phyloP scores from a whole-genome alignment of 768 basidiomycete species.

The Phylloporus scabripes region DNA sequence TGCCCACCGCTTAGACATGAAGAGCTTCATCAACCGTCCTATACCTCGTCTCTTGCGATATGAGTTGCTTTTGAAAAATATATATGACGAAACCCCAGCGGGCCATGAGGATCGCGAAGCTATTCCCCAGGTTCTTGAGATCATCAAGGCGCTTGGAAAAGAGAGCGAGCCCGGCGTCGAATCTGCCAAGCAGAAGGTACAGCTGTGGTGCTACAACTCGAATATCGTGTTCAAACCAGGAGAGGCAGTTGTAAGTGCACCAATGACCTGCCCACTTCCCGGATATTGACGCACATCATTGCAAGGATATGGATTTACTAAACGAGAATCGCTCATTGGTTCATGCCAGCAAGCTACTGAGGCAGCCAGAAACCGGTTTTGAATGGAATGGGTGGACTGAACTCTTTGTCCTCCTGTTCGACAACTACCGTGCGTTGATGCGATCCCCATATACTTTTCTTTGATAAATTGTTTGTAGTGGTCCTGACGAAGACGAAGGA shows the following conservation, averaged over 20 bases:
- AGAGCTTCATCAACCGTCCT: slow-evolving; percentile 87
- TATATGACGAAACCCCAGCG: slow-evolving; percentile 67
- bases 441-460: not conserved
- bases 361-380: slow-evolving; percentile 85
- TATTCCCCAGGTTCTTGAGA: slow-evolving; percentile 81
- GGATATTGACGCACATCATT: slow-evolving; percentile 1
- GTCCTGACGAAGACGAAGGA: slow-evolving; percentile 86
- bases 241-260: slow-evolving; percentile 51
- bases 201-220: slow-evolving; percentile 81
- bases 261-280: not conserved
- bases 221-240: slow-evolving; percentile 76
- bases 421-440: slow-evolving; percentile 78
- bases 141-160: slow-evolving; percentile 82
- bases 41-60: slow-evolving; percentile 89
- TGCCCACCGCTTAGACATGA: slow-evolving; percentile 83
- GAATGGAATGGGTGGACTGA: slow-evolving; percentile 90
- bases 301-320: slow-evolving; percentile 84
- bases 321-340: slow-evolving; percentile 80
- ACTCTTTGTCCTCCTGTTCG: slow-evolving; percentile 85
- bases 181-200: slow-evolving; percentile 83
- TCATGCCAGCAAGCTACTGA: slow-evolving; percentile 73
- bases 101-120: slow-evolving; percentile 77
- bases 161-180: slow-evolving; percentile 83
- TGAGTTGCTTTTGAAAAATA: slow-evolving; percentile 73
- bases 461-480: slow-evolving; percentile 43